A percentile compares a stretch with the other conserved stretches of the same genome.
Evolutionary conservation across 1,284 basidiomycete genomes (phyloP).

Genomic region (Ganoderma meredithae): DNA sequence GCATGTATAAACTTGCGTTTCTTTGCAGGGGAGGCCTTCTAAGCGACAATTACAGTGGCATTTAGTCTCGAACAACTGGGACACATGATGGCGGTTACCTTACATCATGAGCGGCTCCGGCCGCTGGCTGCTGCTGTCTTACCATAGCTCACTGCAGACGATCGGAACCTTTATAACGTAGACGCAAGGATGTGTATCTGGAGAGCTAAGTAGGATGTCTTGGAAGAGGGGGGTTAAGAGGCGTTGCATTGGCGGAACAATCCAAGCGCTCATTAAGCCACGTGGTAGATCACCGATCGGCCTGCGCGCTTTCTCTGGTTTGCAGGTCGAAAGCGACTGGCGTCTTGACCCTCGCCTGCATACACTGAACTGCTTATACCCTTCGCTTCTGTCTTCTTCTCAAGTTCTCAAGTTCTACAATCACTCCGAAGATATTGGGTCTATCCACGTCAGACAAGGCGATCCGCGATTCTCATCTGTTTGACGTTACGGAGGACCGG

Average conservation of each 20-base stretch:
- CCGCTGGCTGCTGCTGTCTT: neutral
- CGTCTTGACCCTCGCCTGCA: neutral
- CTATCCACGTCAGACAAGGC: neutral
- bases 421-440: neutral
- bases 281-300: neutral
- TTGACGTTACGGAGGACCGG: neutral
- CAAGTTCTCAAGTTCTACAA: neutral
- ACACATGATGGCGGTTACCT: neutral
- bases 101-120: neutral
- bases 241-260: neutral
- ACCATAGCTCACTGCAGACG: neutral
- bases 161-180: neutral
- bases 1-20: constrained; percentile 26
- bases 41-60: neutral
- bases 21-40: constrained; percentile 17
- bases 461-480: neutral
- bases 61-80: neutral
- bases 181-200: neutral
- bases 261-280: neutral
- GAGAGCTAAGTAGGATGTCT: neutral
- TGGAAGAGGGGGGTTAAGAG: neutral
- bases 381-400: neutral
- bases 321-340: neutral
- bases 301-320: neutral
- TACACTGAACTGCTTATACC: neutral